These are phyloP conservation scores for Bolboschoenus planiculmis DNA, from an alignment of 176 grass and related monocot species.

Conservation along the genomic window DNA sequence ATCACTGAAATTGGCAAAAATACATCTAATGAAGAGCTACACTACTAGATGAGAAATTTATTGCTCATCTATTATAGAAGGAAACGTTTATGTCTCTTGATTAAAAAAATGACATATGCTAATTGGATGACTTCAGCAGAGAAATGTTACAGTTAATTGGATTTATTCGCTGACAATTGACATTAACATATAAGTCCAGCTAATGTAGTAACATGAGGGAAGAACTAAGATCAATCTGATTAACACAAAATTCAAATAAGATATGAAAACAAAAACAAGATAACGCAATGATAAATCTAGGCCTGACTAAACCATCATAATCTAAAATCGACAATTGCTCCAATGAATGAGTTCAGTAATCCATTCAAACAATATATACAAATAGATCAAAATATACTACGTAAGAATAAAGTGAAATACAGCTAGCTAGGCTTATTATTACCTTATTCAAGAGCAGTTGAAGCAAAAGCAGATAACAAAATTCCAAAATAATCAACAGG, in stretches of 20 bases:
- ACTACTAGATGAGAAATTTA: not conserved
- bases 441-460: not conserved
- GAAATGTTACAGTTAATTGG: not conserved
- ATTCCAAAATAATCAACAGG: not conserved
- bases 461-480: not conserved
- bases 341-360: not conserved
- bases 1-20: constrained; percentile 41
- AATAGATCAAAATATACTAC: not conserved
- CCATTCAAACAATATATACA: not conserved
- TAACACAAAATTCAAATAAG: not conserved
- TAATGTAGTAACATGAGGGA: not conserved
- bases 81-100: not conserved
- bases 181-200: not conserved
- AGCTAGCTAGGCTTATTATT: too few species aligned
- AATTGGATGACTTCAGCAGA: not conserved
- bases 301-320: not conserved
- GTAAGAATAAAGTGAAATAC: too few species aligned
- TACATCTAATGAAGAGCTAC: not conserved
- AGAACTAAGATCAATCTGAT: not conserved
- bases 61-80: not conserved
- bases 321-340: not conserved
- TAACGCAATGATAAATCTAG: not conserved
- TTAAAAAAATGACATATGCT: not conserved
- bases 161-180: not conserved
- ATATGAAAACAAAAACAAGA: not conserved